phyloP scores from a whole-genome alignment of 2,329 filamentous ascomycete species.

The Penicillium verrucosum region DNA sequence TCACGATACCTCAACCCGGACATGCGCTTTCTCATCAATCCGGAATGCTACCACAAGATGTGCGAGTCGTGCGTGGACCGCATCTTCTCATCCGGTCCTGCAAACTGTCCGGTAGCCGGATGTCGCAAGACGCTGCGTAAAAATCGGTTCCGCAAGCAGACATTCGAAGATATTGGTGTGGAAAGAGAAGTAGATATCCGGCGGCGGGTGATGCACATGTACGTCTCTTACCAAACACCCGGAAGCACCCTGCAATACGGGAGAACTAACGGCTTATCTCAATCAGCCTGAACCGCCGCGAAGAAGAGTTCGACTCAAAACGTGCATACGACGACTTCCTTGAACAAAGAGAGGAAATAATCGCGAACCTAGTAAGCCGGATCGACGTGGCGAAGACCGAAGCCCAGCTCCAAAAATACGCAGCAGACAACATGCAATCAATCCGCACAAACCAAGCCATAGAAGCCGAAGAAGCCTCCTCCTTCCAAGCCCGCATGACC shows the following conservation, averaged over 20 bases:
- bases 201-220: slow-evolving; percentile 65
- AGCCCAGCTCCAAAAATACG: slow-evolving; percentile 63
- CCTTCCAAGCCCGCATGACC: slow-evolving; percentile 47
- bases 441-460: slow-evolving; percentile 52
- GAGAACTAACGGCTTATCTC: slow-evolving; percentile 5
- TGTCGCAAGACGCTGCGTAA: slow-evolving; percentile 85
- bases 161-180: slow-evolving; percentile 81
- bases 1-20: slow-evolving; percentile 91
- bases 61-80: slow-evolving; percentile 93
- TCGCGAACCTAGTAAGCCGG: slow-evolving; percentile 78
- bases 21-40: slow-evolving; percentile 94
- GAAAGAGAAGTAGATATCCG: slow-evolving; percentile 94
- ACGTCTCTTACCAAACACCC: slow-evolving; percentile 19
- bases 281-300: slow-evolving; percentile 75
- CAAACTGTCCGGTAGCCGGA: slow-evolving; percentile 84
- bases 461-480: slow-evolving; percentile 47
- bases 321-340: slow-evolving; percentile 90
- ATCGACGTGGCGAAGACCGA: slow-evolving; percentile 64
- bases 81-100: slow-evolving; percentile 87
- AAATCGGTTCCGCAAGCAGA: slow-evolving; percentile 78
- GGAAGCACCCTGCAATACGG: neutral
- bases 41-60: slow-evolving; percentile 99
- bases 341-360: slow-evolving; percentile 84
- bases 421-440: slow-evolving; percentile 64
- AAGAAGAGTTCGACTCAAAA: slow-evolving; percentile 87